These are phyloP conservation scores for Aspergillus hancockii DNA, from an alignment of 495 filamentous ascomycete species.

Conservation along the genomic window DNA sequence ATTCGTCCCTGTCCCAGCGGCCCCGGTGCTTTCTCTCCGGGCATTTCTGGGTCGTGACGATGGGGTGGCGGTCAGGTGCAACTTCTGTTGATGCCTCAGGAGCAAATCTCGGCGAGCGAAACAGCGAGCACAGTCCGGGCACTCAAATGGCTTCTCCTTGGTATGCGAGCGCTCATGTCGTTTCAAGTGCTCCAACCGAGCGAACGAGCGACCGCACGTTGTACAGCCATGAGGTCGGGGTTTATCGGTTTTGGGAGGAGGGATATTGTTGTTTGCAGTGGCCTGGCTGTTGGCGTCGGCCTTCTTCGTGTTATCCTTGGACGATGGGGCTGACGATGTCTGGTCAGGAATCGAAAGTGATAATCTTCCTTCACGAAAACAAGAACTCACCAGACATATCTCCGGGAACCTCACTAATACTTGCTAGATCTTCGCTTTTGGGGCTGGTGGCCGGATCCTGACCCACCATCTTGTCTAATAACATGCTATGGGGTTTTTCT, in stretches of 20 bases:
- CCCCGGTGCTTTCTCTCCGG: constrained; percentile 78
- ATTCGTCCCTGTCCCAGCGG: constrained; percentile 64
- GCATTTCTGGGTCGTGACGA: constrained; percentile 84
- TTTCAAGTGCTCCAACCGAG: constrained; percentile 94
- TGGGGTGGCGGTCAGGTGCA: constrained; percentile 93
- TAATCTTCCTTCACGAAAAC: constrained; percentile 20
- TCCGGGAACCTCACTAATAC: constrained; percentile 47
- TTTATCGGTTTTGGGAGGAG: constrained; percentile 94
- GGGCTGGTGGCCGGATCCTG: constrained; percentile 39
- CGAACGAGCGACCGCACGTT: constrained; percentile 92
- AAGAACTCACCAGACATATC: constrained; percentile 45
- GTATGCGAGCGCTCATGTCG: constrained; percentile 98
- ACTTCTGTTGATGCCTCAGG: constrained; percentile 95
- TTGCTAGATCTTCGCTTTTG: constrained; percentile 45
- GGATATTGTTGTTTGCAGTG: constrained; percentile 37
- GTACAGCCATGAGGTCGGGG: constrained; percentile 92
- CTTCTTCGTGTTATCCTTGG: constrained; percentile 37
- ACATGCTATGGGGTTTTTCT: constrained; percentile 29
- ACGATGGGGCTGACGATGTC: constrained; percentile 17
- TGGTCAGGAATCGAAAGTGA: constrained; percentile 12
- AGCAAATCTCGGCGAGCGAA: constrained; percentile 94
- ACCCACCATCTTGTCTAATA: constrained; percentile 43
- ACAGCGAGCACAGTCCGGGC: constrained; percentile 90
- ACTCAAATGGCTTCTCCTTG: constrained; percentile 99
- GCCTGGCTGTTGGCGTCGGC: constrained; percentile 35